Evolutionary conservation across 179 eudicot species (phyloP).

Genomic region (Carnegiea gigantea): DNA sequence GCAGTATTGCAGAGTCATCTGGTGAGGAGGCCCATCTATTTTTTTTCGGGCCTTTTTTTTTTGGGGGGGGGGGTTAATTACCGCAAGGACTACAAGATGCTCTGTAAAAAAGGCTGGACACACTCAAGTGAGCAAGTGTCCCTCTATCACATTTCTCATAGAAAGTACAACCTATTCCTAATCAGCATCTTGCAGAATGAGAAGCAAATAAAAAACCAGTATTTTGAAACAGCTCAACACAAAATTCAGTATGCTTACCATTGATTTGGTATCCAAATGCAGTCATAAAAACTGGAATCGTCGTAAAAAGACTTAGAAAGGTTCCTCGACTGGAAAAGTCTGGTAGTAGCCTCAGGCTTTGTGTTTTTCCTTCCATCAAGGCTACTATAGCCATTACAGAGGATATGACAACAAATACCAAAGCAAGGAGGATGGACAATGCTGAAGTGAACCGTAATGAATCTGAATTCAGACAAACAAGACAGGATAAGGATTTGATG

Average conservation of each 20-base stretch:
- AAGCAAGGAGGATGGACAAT: slow-evolving; percentile 63
- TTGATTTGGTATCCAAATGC: slow-evolving; percentile 81
- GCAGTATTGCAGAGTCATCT: no score
- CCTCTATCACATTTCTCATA: neutral
- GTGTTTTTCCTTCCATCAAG: slow-evolving; percentile 58
- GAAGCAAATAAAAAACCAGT: neutral
- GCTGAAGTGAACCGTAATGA: slow-evolving; percentile 43
- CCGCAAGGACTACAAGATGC: neutral
- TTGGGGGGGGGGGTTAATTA: neutral
- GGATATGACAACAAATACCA: slow-evolving; percentile 78
- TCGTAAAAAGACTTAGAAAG: slow-evolving; percentile 64
- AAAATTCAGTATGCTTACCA: slow-evolving; percentile 40
- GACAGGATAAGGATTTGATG: slow-evolving; percentile 11
- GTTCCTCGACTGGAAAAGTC: slow-evolving; percentile 46
- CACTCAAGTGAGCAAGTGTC: neutral
- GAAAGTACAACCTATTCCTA: slow-evolving; percentile 36
- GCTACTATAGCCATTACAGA: slow-evolving; percentile 73
- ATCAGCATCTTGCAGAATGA: neutral
- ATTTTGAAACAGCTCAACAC: slow-evolving; percentile 2
- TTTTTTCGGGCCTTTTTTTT: no score
- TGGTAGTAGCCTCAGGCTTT: slow-evolving; percentile 52
- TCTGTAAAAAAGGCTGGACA: neutral
- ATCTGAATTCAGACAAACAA: slow-evolving; percentile 34
- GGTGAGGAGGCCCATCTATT: no score
- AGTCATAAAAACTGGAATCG: slow-evolving; percentile 62